Conservation (phyloP, 176 grass and related monocot genomes). For the Avena eriantha region DNA sequence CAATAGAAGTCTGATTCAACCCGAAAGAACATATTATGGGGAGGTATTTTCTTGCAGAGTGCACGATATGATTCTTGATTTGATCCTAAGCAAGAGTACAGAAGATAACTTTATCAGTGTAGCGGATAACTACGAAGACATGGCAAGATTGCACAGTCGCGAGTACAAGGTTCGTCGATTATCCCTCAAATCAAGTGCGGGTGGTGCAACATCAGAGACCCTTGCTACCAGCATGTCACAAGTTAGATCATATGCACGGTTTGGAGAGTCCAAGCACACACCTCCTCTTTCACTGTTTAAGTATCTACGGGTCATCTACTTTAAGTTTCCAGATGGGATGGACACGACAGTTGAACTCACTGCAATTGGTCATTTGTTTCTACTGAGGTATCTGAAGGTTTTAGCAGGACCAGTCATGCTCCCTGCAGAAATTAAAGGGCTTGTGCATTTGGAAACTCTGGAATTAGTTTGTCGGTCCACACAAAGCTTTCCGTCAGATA, state of each 20-base stretch:
- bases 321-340: not conserved
- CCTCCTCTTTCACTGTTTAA: not conserved
- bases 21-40: not conserved
- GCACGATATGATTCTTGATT: not conserved
- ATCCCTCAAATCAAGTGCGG: not conserved
- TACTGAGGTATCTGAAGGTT: not conserved
- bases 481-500: not conserved
- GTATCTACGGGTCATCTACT: not conserved
- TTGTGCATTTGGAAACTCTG: not conserved
- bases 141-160: not conserved
- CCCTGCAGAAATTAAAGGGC: not conserved
- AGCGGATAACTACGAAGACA: not conserved
- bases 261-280: not conserved
- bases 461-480: rapidly evolving
- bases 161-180: not conserved
- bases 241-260: not conserved
- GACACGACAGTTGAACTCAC: not conserved
- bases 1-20: not conserved
- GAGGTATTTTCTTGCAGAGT: not conserved
- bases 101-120: not conserved
- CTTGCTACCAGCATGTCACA: not conserved
- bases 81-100: not conserved
- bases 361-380: not conserved
- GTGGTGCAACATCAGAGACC: not conserved
- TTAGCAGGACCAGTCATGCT: not conserved